A percentile compares a stretch with the other conserved stretches of the same genome.
Conservation (phyloP, 2,329 filamentous ascomycete genomes). For the Venturiaceae sp. region DNA sequence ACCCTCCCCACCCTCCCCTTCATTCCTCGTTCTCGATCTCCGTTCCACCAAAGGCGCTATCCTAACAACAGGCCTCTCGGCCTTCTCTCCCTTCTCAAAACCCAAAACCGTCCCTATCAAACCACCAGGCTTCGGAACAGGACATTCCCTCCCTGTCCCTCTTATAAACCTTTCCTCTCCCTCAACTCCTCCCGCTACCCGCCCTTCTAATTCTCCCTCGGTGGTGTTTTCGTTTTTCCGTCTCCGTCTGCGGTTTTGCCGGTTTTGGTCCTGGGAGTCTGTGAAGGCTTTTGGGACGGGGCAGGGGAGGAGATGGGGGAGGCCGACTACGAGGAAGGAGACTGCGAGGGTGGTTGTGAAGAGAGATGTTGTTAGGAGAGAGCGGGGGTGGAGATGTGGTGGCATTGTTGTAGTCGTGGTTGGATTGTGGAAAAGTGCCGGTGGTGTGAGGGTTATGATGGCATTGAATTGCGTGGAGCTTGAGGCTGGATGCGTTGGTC, state of each 20-base stretch:
- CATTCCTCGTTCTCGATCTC: neutral
- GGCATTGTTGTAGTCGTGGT: slow-evolving; percentile 18
- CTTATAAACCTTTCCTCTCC: slow-evolving; percentile 4
- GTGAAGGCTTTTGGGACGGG: slow-evolving; percentile 67
- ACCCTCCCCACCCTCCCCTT: neutral
- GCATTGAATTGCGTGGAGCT: neutral
- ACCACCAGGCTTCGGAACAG: slow-evolving; percentile 81
- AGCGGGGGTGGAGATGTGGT: slow-evolving; percentile 82
- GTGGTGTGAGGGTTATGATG: neutral
- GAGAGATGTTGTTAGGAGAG: slow-evolving; percentile 83
- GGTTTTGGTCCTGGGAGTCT: slow-evolving; percentile 42
- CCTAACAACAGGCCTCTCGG: neutral
- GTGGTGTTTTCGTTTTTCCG: neutral
- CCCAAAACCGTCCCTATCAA: slow-evolving; percentile 67
- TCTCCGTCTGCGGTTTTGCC: slow-evolving; percentile 13
- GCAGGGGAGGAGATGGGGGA: slow-evolving; percentile 86
- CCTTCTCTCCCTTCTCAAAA: slow-evolving; percentile 30
- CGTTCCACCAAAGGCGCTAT: neutral
- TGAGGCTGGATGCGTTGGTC: neutral
- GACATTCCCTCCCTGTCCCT: slow-evolving; percentile 60
- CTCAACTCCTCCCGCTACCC: slow-evolving; percentile 10
- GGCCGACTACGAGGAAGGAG: slow-evolving; percentile 83
- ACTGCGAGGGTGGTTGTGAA: slow-evolving; percentile 88
- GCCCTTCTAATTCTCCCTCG: neutral
- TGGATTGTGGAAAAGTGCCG: slow-evolving; percentile 11